phyloP scores from a whole-genome alignment of 768 basidiomycete genomes.

The Trametes cingulata region DNA sequence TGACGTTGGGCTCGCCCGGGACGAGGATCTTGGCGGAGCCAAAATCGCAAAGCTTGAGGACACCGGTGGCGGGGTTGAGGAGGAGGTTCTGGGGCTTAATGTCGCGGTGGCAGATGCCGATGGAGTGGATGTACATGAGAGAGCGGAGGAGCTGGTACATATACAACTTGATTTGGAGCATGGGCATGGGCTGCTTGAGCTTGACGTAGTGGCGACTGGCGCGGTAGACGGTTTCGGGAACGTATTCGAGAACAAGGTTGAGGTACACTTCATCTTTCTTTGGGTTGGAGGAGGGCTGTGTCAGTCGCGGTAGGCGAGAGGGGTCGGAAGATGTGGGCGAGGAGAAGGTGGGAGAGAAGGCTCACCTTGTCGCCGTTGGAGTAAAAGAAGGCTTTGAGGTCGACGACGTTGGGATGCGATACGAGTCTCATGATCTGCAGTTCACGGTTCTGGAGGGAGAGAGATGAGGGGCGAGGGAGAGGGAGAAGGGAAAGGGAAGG shows the following conservation, averaged over 20 bases:
- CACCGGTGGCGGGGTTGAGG: slow-evolving; percentile 93
- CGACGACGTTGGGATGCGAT: slow-evolving; percentile 96
- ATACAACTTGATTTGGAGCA: slow-evolving; percentile 99
- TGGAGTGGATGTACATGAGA: slow-evolving; percentile 98
- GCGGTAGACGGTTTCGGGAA: slow-evolving; percentile 99
- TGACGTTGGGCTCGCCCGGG: slow-evolving; percentile 97
- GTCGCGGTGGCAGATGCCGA: slow-evolving; percentile 99
- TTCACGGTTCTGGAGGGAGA: slow-evolving; percentile 84
- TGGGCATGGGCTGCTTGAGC: slow-evolving; percentile 99
- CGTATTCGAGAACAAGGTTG: slow-evolving; percentile 98
- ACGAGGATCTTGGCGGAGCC: slow-evolving; percentile 98
- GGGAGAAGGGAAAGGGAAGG: slow-evolving; percentile 4
- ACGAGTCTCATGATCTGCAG: slow-evolving; percentile 98
- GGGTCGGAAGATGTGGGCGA: neutral
- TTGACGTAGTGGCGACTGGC: slow-evolving; percentile 99
- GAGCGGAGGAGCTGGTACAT: slow-evolving; percentile 99
- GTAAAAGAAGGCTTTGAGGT: slow-evolving; percentile 98
- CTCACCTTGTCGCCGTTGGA: slow-evolving; percentile 98
- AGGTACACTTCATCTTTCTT: slow-evolving; percentile 99
- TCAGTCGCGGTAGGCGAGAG: slow-evolving; percentile 16
- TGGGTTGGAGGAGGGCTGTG: slow-evolving; percentile 20
- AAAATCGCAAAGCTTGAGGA: slow-evolving; percentile 98
- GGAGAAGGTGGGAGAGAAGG: slow-evolving; percentile 10
- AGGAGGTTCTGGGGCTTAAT: slow-evolving; percentile 99
- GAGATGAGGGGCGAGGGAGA: neutral